Conservation (phyloP, 2,329 filamentous ascomycete genomes). For the Colletotrichum higginsianum region DNA sequence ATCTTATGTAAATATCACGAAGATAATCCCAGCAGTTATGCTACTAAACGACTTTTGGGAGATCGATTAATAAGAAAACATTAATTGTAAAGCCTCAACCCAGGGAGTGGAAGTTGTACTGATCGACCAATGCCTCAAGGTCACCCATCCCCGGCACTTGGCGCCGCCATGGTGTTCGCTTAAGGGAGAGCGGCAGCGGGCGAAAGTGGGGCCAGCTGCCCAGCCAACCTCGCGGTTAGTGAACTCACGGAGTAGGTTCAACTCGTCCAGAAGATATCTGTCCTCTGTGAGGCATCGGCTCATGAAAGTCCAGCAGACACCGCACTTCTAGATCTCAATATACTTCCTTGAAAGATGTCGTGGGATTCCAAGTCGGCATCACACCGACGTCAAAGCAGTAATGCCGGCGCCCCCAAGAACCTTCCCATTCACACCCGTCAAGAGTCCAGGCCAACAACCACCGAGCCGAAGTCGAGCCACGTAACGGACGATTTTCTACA, state of each 20-base stretch:
- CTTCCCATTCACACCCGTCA: constrained; percentile 60
- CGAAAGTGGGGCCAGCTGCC: constrained; percentile 27
- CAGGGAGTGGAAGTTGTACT: not conserved
- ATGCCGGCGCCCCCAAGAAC: constrained; percentile 53
- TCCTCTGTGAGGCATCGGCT: constrained; percentile 10
- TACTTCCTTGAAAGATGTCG: constrained; percentile 49
- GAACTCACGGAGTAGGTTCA: constrained; percentile 14
- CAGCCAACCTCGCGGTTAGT: constrained; percentile 21
- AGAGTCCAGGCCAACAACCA: constrained; percentile 52
- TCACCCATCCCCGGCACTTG: too few relatives aligned
- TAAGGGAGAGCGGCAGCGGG: constrained; percentile 27
- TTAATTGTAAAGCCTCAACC: not conserved
- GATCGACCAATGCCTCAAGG: too few relatives aligned
- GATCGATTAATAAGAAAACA: not conserved
- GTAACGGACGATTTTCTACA: constrained; percentile 80
- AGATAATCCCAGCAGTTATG: not conserved
- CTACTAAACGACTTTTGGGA: not conserved
- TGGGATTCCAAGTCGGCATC: constrained; percentile 55
- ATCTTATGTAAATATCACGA: not conserved
- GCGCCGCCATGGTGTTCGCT: constrained; percentile 24
- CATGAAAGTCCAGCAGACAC: not conserved
- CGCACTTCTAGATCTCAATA: not conserved
- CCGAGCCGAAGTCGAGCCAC: constrained; percentile 71
- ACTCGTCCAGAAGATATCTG: constrained; percentile 13
- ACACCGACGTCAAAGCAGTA: constrained; percentile 65